These are phyloP conservation scores for Pseudognaphalium luteoalbum DNA, from an alignment of 129 eudicot genomes.

Conservation along the genomic window DNA sequence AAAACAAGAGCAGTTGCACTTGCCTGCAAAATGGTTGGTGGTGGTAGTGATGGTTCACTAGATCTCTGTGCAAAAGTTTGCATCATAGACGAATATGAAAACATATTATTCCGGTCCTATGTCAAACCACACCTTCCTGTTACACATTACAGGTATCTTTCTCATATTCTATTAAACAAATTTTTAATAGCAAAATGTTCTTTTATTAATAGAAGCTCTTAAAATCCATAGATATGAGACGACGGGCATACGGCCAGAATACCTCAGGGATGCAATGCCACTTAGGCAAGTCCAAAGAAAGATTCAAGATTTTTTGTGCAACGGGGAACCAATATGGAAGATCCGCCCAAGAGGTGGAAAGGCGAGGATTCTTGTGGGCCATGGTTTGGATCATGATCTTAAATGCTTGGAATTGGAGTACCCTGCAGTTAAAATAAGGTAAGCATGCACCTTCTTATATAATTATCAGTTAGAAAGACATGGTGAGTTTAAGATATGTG, in stretches of 20 bases:
- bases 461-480: conserved; percentile 14
- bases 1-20: conserved; percentile 71
- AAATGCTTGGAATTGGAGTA: conserved; percentile 77
- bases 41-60: conserved; percentile 97
- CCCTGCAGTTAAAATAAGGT: conserved; percentile 71
- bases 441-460: conserved; percentile 26
- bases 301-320: conserved; percentile 93
- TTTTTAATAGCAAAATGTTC: neutral
- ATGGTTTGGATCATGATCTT: conserved; percentile 86
- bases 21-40: conserved; percentile 99
- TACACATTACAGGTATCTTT: conserved; percentile 67
- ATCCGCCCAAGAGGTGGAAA: conserved; percentile 86
- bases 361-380: conserved; percentile 93
- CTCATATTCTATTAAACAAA: neutral
- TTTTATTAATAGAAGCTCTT: neutral
- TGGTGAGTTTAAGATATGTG: neutral
- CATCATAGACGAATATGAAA: conserved; percentile 82
- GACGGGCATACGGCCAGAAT: conserved; percentile 88
- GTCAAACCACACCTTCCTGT: conserved; percentile 78
- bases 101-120: conserved; percentile 65
- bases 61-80: conserved; percentile 95
- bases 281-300: conserved; percentile 79
- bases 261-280: conserved; percentile 87
- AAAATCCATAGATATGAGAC: conserved; percentile 69
- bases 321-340: conserved; percentile 98